phyloP scores from a whole-genome alignment of 2,329 filamentous ascomycete species.

The Fusarium floridanum region DNA sequence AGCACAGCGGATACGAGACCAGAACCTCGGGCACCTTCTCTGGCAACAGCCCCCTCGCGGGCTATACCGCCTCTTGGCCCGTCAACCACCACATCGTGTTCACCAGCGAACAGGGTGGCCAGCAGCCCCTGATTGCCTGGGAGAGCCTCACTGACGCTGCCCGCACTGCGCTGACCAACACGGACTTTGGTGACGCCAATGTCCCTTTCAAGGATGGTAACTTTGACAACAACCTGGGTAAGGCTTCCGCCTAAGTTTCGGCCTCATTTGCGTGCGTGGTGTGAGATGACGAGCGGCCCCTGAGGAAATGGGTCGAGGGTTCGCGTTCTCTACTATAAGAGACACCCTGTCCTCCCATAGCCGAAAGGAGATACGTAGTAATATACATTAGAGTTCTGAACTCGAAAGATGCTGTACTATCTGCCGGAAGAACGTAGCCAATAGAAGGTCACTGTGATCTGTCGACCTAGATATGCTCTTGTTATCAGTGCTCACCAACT shows the following conservation, averaged over 20 bases:
- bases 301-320: neutral
- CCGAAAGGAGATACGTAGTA: neutral
- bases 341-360: neutral
- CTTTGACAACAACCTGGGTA: slow-evolving; percentile 43
- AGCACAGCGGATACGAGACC: slow-evolving; percentile 53
- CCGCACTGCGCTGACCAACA: slow-evolving; percentile 52
- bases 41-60: slow-evolving; percentile 48
- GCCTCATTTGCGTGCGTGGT: neutral
- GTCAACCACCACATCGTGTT: slow-evolving; percentile 55
- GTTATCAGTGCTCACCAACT: neutral
- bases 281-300: neutral
- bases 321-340: neutral
- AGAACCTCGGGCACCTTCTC: slow-evolving; percentile 42
- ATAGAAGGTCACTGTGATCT: neutral
- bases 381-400: neutral
- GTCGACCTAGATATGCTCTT: neutral
- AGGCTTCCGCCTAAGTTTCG: slow-evolving; percentile 30
- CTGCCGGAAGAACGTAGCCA: slow-evolving; percentile 17
- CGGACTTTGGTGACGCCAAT: slow-evolving; percentile 59
- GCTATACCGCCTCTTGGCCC: slow-evolving; percentile 50
- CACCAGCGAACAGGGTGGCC: slow-evolving; percentile 52
- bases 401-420: neutral
- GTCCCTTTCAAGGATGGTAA: slow-evolving; percentile 56
- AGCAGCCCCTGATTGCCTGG: slow-evolving; percentile 61
- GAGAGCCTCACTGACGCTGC: slow-evolving; percentile 55